phyloP scores from a whole-genome alignment of 2,329 filamentous ascomycete species.

The Aspergillus ochraceus region DNA sequence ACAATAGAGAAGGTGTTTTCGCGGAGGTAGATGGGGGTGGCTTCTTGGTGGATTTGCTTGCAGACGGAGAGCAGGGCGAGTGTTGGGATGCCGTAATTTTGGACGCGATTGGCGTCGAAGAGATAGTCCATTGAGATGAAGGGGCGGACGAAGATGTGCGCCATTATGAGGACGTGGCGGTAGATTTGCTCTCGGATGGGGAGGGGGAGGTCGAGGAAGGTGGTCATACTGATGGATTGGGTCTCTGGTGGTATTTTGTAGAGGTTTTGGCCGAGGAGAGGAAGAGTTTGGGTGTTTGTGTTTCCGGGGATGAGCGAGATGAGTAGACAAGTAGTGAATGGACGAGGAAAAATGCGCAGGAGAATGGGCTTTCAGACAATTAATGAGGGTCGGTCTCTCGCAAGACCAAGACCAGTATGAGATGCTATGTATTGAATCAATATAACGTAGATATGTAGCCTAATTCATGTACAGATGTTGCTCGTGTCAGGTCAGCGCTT shows the following conservation, averaged over 20 bases:
- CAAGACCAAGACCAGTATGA: background rate
- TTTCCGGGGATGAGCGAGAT: constrained; percentile 2
- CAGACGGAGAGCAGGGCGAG: constrained; percentile 16
- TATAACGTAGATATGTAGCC: background rate
- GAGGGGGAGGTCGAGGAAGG: constrained; percentile 14
- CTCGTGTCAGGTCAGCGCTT: background rate
- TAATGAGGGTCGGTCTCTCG: too few species aligned
- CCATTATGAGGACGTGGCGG: constrained; percentile 16
- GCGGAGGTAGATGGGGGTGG: constrained; percentile 16
- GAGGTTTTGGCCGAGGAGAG: background rate
- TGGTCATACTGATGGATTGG: background rate
- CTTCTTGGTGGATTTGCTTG: constrained; percentile 19
- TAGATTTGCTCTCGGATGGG: constrained; percentile 20
- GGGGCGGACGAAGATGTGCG: constrained; percentile 18
- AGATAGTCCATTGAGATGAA: constrained; percentile 18
- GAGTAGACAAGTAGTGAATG: background rate
- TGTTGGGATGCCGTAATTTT: constrained; percentile 15
- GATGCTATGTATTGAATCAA: background rate
- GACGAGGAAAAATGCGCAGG: background rate
- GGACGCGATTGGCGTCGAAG: constrained; percentile 1
- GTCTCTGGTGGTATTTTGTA: background rate
- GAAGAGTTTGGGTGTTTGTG: background rate
- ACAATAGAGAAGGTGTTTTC: constrained; percentile 25
- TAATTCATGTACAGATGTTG: constrained; percentile 2
- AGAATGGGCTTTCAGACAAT: background rate